Evolutionary conservation across 768 basidiomycete genomes (phyloP), one percentile per base, ranked within the genome.

Genomic region (Leccinum fibrillosum): DNA sequence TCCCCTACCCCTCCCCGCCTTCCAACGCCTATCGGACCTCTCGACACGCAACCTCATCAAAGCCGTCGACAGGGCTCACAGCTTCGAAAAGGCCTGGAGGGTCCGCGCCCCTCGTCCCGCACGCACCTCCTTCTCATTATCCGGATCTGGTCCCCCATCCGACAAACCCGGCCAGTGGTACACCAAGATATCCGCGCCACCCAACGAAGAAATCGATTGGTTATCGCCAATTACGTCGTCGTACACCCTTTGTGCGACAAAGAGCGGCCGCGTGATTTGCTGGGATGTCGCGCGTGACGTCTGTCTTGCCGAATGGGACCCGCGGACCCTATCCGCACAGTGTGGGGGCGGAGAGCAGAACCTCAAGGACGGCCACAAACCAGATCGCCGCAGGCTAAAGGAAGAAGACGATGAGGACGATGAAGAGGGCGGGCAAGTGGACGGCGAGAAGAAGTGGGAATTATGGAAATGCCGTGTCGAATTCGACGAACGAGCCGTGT

Each of bases 381-480:
- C n/a, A 8, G 58, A 64, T 52, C 58, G 42, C 42, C 60, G 10
- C 39, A 59, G 49, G 21, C 25, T 32, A n/a, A 65, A 39, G 48
- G 58, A 54, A 7, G 61, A 62, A 5, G 58, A 23, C 2, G 60
- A 63, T 4, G 66, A 72, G 13, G 45, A 55, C 3, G 61, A 54
- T n/a, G 57, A 57, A 3, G 57, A 25, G 7, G 26, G 8, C n/a
- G 8, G 58, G 52, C 2, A 44, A 19, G 15, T 17, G 3, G 58
- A 66, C 2, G 42, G 54, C 3, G 75, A 78, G 48, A 72, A 74
- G 51, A 72, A 74, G 25, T 89, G 88, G 87, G 86, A 88, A 64
- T 66, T 90, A 5, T 89, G 88, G 88, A 90, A 90, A 64, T 89
- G 88, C 62, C 74, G 88, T 9, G 87, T 90, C 17, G 88, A 89